Evolutionary conservation across 805 yeast genomes (phyloP).

Genomic region (baker's yeast (Saccharomyces cerevisiae)): DNA sequence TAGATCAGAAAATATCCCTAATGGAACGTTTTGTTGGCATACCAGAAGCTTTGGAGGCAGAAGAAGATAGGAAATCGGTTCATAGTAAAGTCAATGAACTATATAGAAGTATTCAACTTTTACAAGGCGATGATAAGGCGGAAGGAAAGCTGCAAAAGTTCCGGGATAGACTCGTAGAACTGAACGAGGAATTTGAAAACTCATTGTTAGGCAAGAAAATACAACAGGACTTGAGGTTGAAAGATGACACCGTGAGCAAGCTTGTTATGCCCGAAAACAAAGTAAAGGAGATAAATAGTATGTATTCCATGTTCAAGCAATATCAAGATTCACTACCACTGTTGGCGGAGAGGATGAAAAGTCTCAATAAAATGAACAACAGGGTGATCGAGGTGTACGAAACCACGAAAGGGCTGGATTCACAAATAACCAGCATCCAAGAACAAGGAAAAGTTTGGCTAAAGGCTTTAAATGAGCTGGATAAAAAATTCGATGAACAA

Average conservation of each 20-base stretch:
- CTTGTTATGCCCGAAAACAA: slow-evolving; percentile 17
- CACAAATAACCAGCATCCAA: slow-evolving; percentile 12
- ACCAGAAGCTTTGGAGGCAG: not conserved
- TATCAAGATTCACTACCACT: slow-evolving; percentile 22
- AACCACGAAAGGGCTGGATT: slow-evolving; percentile 15
- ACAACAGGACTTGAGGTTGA: slow-evolving; percentile 4
- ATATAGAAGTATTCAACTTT: slow-evolving; percentile 22
- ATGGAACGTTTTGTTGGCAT: slow-evolving; percentile 15
- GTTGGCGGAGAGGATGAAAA: slow-evolving; percentile 21
- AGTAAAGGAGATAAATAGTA: slow-evolving; percentile 21
- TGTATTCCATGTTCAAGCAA: slow-evolving; percentile 9
- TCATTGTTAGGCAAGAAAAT: slow-evolving; percentile 13
- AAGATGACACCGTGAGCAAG: slow-evolving; percentile 8
- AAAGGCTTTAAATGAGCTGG: slow-evolving; percentile 12
- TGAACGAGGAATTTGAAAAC: slow-evolving; percentile 24
- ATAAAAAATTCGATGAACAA: slow-evolving; percentile 10
- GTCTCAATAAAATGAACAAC: slow-evolving; percentile 20
- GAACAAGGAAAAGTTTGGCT: slow-evolving; percentile 26
- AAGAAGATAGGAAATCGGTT: slow-evolving; percentile 3
- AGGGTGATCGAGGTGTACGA: slow-evolving; percentile 11
- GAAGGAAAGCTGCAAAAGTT: slow-evolving; percentile 14
- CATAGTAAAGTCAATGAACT: slow-evolving; percentile 25
- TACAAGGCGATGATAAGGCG: slow-evolving; percentile 18
- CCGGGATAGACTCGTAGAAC: slow-evolving; percentile 14
- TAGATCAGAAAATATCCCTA: slow-evolving; percentile 15